Percentiles rank a stretch among this genome's conserved stretches.
Evolutionary conservation across 306 rosid genomes (phyloP).

Genomic region (Myrica gale): DNA sequence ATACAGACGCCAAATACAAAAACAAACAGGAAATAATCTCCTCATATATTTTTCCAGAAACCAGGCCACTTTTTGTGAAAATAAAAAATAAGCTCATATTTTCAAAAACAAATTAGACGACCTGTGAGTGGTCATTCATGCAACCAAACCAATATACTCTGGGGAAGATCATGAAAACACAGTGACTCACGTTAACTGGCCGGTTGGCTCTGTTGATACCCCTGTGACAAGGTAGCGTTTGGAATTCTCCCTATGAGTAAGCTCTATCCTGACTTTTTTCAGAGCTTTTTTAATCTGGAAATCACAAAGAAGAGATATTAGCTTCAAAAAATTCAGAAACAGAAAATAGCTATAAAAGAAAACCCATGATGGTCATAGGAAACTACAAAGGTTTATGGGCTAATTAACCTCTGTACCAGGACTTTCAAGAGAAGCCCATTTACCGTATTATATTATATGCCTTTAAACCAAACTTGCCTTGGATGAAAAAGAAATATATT

Average conservation of each 20-base stretch:
- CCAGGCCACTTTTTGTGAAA: too few relatives aligned
- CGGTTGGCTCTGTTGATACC: conserved; percentile 42
- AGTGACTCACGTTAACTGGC: conserved; percentile 47
- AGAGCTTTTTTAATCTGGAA: conserved; percentile 52
- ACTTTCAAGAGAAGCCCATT: neutral
- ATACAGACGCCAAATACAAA: too few relatives aligned
- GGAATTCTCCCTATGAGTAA: neutral
- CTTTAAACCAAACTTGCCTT: neutral
- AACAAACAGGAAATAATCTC: too few relatives aligned
- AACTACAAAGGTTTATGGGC: too few relatives aligned
- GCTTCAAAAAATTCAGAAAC: neutral
- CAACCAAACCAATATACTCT: too few relatives aligned
- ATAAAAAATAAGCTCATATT: too few relatives aligned
- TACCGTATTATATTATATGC: neutral
- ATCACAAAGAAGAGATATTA: neutral
- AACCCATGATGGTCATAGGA: too few relatives aligned
- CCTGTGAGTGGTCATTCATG: too few relatives aligned
- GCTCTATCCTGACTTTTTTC: conserved; percentile 46
- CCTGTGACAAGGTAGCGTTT: conserved; percentile 46
- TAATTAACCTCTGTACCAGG: too few relatives aligned
- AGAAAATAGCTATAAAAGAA: neutral
- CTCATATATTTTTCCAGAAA: too few relatives aligned
- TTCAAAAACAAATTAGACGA: too few relatives aligned
- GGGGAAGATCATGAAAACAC: neutral
- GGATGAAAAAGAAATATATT: neutral